Evolutionary conservation across 106 monocot genomes (phyloP).

Genomic region (Allium sativum): DNA sequence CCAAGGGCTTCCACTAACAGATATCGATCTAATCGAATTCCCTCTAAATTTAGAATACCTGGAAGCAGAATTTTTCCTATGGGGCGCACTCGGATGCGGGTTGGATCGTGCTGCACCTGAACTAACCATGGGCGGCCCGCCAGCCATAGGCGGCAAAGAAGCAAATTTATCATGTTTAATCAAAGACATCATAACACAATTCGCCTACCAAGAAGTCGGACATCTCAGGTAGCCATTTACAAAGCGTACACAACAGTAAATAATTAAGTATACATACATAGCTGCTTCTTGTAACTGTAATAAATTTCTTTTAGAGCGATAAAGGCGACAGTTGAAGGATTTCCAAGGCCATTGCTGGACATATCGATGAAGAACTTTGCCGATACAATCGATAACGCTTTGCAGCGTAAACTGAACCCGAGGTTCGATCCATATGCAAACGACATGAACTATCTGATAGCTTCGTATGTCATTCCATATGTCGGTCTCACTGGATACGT

Average conservation of each 20-base stretch:
- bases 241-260: neutral
- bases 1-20: slow-evolving; percentile 4
- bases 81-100: slow-evolving; percentile 37
- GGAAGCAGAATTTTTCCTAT: slow-evolving; percentile 73
- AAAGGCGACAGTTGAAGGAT: slow-evolving; percentile 24
- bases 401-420: slow-evolving; percentile 27
- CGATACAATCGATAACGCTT: slow-evolving; percentile 26
- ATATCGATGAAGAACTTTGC: slow-evolving; percentile 28
- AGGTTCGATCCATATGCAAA: slow-evolving; percentile 38
- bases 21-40: slow-evolving; percentile 53
- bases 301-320: slow-evolving; percentile 16
- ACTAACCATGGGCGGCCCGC: slow-evolving; percentile 43
- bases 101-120: slow-evolving; percentile 33
- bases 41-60: slow-evolving; percentile 65
- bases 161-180: slow-evolving; percentile 33
- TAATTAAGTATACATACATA: too few species aligned
- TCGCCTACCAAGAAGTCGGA: slow-evolving; percentile 68
- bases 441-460: slow-evolving; percentile 39
- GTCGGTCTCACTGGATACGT: slow-evolving; percentile 34
- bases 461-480: slow-evolving; percentile 45
- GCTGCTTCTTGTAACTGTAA: neutral
- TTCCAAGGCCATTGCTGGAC: slow-evolving; percentile 39
- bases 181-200: slow-evolving; percentile 33
- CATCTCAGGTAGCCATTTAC: slow-evolving; percentile 32
- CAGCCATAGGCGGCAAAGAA: slow-evolving; percentile 38